Evolutionary conservation across 768 basidiomycete species (phyloP).

Genomic region (Kondoa subrosea): DNA sequence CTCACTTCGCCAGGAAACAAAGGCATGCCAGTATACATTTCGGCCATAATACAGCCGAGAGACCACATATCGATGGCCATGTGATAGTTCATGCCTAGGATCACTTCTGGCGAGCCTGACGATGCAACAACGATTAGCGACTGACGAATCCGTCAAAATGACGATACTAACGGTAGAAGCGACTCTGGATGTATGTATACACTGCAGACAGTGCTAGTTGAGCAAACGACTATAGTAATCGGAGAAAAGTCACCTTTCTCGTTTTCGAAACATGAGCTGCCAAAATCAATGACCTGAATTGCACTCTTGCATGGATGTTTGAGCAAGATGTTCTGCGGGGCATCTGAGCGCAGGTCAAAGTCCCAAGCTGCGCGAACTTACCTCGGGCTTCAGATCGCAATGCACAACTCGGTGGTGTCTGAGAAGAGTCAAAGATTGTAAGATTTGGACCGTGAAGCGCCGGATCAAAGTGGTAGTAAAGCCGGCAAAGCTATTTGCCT

Average conservation of each 20-base stretch:
- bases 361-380: constrained; percentile 31
- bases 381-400: constrained; percentile 97
- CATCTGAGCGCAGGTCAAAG: constrained; percentile 12
- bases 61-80: constrained; percentile 94
- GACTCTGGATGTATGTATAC: constrained; percentile 97
- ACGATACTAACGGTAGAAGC: constrained; percentile 65
- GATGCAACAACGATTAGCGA: background rate
- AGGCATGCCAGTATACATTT: constrained; percentile 90
- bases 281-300: constrained; percentile 97
- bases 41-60: constrained; percentile 91
- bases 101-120: constrained; percentile 74
- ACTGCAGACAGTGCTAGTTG: constrained; percentile 39
- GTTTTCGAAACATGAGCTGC: constrained; percentile 92
- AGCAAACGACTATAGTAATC: constrained; percentile 16
- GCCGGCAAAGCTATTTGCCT: constrained; percentile 96
- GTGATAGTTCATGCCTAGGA: constrained; percentile 95
- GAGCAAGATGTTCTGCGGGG: constrained; percentile 66
- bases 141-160: background rate
- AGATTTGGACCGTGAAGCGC: constrained; percentile 90
- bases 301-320: constrained; percentile 89
- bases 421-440: constrained; percentile 78
- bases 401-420: constrained; percentile 94
- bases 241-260: constrained; percentile 48
- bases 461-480: constrained; percentile 90
- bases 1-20: constrained; percentile 80